These are phyloP conservation scores for Heliamphora pulchella DNA, from an alignment of 179 eudicot genomes.

Conservation along the genomic window DNA sequence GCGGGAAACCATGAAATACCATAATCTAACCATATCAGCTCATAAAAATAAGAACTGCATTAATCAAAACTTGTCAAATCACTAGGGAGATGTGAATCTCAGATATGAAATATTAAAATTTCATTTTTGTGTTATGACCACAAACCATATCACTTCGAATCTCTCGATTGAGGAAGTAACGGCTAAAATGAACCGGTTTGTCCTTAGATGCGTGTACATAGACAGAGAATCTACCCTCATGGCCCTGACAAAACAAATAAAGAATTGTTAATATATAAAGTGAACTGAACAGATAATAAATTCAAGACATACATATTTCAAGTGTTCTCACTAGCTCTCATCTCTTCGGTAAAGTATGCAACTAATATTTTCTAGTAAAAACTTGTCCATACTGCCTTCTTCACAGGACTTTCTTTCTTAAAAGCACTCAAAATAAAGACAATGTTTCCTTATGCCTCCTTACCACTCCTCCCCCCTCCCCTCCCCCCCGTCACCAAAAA, in stretches of 20 bases:
- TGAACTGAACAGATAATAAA: no score
- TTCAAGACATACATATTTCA: no score
- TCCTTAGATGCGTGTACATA: slow-evolving; percentile 83
- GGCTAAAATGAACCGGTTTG: slow-evolving; percentile 66
- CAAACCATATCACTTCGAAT: slow-evolving; percentile 82
- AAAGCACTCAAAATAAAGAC: no score
- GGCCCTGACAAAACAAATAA: slow-evolving; percentile 54
- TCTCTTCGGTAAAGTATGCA: no score
- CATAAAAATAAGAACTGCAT: background rate
- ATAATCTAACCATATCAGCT: background rate
- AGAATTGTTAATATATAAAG: background rate
- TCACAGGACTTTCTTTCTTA: no score
- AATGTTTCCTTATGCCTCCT: no score
- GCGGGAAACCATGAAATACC: background rate
- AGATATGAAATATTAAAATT: background rate
- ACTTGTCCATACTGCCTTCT: no score
- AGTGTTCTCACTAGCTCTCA: no score
- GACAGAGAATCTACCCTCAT: slow-evolving; percentile 78
- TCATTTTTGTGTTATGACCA: background rate
- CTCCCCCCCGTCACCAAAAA: no score
- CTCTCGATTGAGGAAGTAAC: slow-evolving; percentile 57
- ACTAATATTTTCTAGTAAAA: no score
- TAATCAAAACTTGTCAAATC: background rate
- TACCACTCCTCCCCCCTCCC: no score
- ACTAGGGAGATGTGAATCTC: background rate